Evolutionary conservation across 2,329 filamentous ascomycete species (phyloP), one percentile per base, ranked within the genome.

Genomic region (Talaromyces sp.): DNA sequence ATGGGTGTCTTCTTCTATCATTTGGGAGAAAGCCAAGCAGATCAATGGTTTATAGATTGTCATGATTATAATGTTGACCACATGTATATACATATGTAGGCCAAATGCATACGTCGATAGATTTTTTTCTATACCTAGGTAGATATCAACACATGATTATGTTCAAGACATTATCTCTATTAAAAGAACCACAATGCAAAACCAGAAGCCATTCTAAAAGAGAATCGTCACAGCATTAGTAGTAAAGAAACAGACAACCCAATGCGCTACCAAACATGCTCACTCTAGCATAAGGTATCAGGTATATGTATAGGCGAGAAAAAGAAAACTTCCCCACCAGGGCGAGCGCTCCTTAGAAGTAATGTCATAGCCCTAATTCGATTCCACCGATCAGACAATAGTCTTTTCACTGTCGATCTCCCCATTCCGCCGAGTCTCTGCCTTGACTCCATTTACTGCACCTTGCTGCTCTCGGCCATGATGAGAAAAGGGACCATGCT

Each of bases 401-500:
- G 48, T 39, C 8, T 52, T 39, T 39, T 39, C 48, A n/a, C n/a
- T 15, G 2, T 39, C 19, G 0, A 22, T 52, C 19, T 25, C 35
- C 21, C 21, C 54, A 41, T 17, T 31, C 10, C 35, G 43, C n/a
- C 25, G 41, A 50, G 54, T 11, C 25, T 50, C 35, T 25, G 41
- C 33, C 15, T 50, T 50, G 21, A 22, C 35, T 33, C 17, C 33
- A 33, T 25, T 33, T 8, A 22, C 10, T 22, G 54, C 13, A 1
- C 17, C 19, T 28, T 46, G 40, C 35, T 48, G 9, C n/a, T 50
- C 54, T 33, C 33, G 54, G 3, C 45, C 54, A 28, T 11, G 25
- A 3, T 13, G 33, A 33, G 57, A 59, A n/a, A 59, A 51, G 6
- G 46, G 41, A 5, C 69, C 71, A 41, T 64, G 62, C 31, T 56